A percentile compares a stretch with the other conserved stretches of the same genome.
Evolutionary conservation across 2,329 filamentous ascomycete species (phyloP).

Genomic region (Endoconidiophora polonica): DNA sequence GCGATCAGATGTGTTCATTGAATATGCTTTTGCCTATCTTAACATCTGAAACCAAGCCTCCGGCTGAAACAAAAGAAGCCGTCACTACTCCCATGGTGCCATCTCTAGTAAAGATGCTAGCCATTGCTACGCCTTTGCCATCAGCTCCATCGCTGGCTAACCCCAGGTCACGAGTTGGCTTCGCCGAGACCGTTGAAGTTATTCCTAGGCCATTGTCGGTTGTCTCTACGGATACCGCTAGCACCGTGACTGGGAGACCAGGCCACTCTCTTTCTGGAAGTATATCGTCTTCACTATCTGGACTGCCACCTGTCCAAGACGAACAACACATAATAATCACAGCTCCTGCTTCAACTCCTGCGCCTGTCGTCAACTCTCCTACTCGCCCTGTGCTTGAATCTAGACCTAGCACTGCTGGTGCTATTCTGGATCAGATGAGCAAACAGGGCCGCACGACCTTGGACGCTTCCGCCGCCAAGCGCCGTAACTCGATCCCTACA

Average conservation of each 20-base stretch:
- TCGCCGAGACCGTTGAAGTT: conserved; percentile 70
- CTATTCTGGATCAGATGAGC: conserved; percentile 39
- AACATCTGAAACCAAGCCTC: not conserved
- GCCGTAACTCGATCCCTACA: conserved; percentile 44
- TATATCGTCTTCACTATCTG: conserved; percentile 59
- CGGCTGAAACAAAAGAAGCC: not conserved
- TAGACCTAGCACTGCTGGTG: conserved; percentile 54
- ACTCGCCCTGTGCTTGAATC: conserved; percentile 22
- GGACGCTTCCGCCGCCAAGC: conserved; percentile 24
- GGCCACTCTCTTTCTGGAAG: conserved; percentile 64
- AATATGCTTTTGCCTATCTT: not conserved
- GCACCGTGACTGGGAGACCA: conserved; percentile 51
- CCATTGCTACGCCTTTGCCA: conserved; percentile 5
- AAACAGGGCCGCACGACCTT: conserved; percentile 6
- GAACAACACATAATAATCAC: conserved; percentile 17
- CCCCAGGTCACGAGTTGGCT: conserved; percentile 55
- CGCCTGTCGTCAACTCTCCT: not conserved
- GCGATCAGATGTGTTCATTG: conserved; percentile 10
- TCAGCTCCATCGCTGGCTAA: conserved; percentile 5
- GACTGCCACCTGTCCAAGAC: conserved; percentile 4
- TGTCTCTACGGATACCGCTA: conserved; percentile 70
- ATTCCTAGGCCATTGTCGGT: conserved; percentile 70
- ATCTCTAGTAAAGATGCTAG: not conserved
- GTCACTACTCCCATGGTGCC: not conserved
- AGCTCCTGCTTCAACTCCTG: not conserved